A percentile compares a stretch with the other conserved stretches of the same genome.
phyloP scores from a whole-genome alignment of 192 early-diverging fungal species.

The Pilobolus umbonatus region DNA sequence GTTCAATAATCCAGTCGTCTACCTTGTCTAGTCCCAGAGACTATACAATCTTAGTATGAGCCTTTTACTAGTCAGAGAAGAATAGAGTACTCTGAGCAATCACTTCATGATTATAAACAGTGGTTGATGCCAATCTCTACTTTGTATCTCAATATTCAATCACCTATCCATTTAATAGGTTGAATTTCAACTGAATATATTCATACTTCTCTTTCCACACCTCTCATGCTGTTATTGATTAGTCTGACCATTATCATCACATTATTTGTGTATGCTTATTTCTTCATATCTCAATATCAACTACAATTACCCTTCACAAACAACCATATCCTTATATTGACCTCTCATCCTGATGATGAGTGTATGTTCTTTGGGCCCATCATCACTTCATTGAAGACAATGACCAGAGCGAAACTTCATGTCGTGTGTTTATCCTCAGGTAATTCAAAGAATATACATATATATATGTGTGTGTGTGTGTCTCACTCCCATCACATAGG shows the following conservation, averaged over 20 bases:
- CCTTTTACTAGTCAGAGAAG: no score
- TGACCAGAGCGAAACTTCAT: conserved; percentile 43
- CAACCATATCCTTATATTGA: conserved; percentile 58
- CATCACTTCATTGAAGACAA: conserved; percentile 41
- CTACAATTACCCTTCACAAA: background rate
- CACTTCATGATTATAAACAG: no score
- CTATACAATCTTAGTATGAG: no score
- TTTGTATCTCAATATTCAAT: no score
- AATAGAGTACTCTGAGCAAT: no score
- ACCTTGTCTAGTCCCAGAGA: no score
- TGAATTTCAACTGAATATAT: no score
- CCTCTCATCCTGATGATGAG: conserved; percentile 96
- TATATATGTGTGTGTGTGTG: background rate
- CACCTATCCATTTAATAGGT: no score
- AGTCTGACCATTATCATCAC: background rate
- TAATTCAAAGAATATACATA: conserved; percentile 24
- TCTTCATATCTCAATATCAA: background rate
- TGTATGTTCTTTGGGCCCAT: conserved; percentile 97
- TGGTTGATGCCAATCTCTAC: no score
- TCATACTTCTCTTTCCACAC: background rate
- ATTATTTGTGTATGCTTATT: conserved; percentile 2
- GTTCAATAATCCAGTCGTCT: no score
- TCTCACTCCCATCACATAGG: conserved; percentile 40
- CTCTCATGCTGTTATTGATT: background rate
- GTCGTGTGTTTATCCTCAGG: conserved; percentile 86